phyloP scores from a whole-genome alignment of 306 rosid species.

The Vicia villosa region DNA sequence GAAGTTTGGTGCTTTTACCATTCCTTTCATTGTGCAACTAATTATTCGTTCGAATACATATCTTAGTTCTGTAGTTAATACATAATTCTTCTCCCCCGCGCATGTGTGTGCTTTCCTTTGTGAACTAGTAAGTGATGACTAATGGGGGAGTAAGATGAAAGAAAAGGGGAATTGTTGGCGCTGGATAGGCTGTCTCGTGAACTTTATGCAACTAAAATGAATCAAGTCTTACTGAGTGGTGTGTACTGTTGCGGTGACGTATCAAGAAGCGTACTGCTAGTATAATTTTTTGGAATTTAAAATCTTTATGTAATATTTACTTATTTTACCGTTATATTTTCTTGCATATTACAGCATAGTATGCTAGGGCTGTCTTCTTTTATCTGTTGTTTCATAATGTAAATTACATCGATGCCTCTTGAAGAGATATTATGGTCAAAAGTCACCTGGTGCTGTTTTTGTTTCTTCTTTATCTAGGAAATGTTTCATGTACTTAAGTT shows the following conservation, averaged over 20 bases:
- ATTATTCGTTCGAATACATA: not conserved
- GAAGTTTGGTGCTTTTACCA: not conserved
- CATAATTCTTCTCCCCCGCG: not conserved
- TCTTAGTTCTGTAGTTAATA: not conserved
- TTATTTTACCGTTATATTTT: conserved; percentile 2
- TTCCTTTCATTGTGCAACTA: not conserved
- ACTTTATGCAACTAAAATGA: not conserved
- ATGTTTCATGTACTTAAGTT: too few relatives aligned
- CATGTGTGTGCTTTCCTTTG: not conserved
- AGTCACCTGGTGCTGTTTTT: too few relatives aligned
- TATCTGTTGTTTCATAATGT: too few relatives aligned
- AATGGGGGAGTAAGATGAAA: not conserved
- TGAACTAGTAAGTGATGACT: conserved; percentile 21
- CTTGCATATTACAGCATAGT: conserved; percentile 2
- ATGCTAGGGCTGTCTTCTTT: not conserved
- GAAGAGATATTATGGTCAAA: too few relatives aligned
- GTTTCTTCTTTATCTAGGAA: too few relatives aligned
- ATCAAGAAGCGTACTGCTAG: conserved; percentile 8
- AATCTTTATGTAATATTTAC: conserved; percentile 4
- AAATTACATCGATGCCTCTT: too few relatives aligned
- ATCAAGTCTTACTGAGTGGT: conserved; percentile 8
- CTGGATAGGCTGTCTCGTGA: not conserved
- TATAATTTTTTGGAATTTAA: not conserved
- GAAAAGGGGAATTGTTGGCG: not conserved
- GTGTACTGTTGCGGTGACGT: not conserved